These are phyloP conservation scores for Dactylellina sp. DNA, from an alignment of 2,329 filamentous ascomycete species.

Conservation along the genomic window DNA sequence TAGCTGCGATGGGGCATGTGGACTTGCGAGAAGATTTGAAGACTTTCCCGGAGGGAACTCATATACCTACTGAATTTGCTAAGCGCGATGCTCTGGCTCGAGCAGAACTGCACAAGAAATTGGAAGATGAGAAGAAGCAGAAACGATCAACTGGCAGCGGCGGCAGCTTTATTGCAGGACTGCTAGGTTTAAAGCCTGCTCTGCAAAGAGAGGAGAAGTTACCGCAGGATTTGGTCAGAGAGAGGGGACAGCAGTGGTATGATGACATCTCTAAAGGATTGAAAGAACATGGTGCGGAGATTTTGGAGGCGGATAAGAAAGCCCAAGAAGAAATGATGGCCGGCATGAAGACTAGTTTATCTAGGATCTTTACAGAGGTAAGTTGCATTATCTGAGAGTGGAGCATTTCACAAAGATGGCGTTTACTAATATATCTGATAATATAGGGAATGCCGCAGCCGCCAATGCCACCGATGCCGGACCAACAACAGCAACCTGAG, in stretches of 20 bases:
- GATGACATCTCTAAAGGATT: constrained; percentile 90
- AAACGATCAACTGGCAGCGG: constrained; percentile 72
- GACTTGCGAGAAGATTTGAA: constrained; percentile 88
- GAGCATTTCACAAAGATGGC: too few species aligned
- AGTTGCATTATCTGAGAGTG: not conserved
- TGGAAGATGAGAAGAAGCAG: constrained; percentile 76
- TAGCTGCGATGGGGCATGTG: constrained; percentile 89
- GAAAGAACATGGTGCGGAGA: constrained; percentile 90
- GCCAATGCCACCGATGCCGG: constrained; percentile 32
- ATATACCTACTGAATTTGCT: constrained; percentile 91
- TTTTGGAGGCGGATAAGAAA: constrained; percentile 91
- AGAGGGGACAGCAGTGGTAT: constrained; percentile 90
- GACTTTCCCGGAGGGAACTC: constrained; percentile 82
- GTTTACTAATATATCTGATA: not conserved
- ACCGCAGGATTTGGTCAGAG: constrained; percentile 92
- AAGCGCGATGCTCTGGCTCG: constrained; percentile 86
- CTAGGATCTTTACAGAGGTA: constrained; percentile 61
- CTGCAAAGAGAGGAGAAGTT: constrained; percentile 85
- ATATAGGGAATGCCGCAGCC: constrained; percentile 52
- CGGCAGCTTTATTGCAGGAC: constrained; percentile 75
- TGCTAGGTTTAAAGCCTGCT: constrained; percentile 83
- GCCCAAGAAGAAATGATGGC: constrained; percentile 90
- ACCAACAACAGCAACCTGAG: constrained; percentile 25
- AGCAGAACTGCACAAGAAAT: constrained; percentile 82
- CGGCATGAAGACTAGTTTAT: constrained; percentile 79